These are phyloP conservation scores for Epicoccum sorghinum DNA, from an alignment of 2,329 filamentous ascomycete species.

Conservation along the genomic window DNA sequence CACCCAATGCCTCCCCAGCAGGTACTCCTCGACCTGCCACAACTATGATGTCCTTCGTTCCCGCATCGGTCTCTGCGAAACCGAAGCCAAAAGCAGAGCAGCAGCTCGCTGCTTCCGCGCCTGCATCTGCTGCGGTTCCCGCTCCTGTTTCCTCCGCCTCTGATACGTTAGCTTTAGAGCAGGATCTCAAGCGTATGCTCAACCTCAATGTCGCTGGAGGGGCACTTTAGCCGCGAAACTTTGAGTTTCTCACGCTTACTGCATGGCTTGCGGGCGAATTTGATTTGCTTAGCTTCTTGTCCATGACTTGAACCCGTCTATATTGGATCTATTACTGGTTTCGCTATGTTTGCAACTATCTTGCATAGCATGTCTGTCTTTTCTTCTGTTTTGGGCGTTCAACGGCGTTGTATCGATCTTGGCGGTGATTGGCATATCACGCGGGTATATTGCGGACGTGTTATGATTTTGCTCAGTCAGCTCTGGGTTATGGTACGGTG, in stretches of 20 bases:
- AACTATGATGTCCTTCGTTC: conserved; percentile 43
- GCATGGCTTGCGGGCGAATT: conserved; percentile 32
- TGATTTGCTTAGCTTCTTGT: conserved; percentile 21
- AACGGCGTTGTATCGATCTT: conserved; percentile 18
- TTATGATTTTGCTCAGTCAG: conserved; percentile 8
- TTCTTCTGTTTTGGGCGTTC: conserved; percentile 26
- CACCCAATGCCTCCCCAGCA: conserved; percentile 18
- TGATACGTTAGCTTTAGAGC: conserved; percentile 39
- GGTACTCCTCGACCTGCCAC: conserved; percentile 30
- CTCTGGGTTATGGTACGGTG: conserved; percentile 5
- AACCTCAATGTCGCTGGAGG: conserved; percentile 36
- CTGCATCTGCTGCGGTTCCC: conserved; percentile 21
- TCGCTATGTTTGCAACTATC: conserved; percentile 17
- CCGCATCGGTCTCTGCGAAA: conserved; percentile 45
- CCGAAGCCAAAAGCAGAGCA: conserved; percentile 23
- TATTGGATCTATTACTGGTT: conserved; percentile 19
- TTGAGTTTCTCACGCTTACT: conserved; percentile 24
- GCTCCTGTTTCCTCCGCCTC: conserved; percentile 23
- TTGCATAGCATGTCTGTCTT: conserved; percentile 24
- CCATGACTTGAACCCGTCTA: conserved; percentile 28
- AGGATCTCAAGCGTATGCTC: conserved; percentile 46
- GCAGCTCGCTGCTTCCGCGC: conserved; percentile 31
- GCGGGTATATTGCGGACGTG: conserved; percentile 6
- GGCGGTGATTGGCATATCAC: conserved; percentile 21
- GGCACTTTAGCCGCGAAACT: conserved; percentile 28